Evolutionary conservation across 1,139 yeast genomes (phyloP).

Genomic region (Hanseniaspora gamundiae): DNA sequence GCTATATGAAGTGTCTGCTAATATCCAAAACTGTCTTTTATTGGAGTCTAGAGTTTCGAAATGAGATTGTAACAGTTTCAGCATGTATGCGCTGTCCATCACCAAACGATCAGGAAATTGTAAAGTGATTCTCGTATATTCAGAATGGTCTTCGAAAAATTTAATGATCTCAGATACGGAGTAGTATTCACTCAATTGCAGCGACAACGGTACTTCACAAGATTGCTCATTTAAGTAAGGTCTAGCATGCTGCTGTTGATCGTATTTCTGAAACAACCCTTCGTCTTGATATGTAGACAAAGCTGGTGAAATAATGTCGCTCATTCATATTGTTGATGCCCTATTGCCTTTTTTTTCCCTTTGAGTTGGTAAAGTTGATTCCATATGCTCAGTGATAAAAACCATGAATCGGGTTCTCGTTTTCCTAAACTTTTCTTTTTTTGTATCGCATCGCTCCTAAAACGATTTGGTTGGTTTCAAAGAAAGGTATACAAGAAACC

Average conservation of each 20-base stretch:
- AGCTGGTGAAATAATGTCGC: constrained; percentile 36
- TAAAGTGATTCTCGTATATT: constrained; percentile 48
- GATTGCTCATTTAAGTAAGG: constrained; percentile 27
- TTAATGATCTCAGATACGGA: constrained; percentile 35
- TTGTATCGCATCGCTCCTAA: too few species aligned
- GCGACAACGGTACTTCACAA: constrained; percentile 18
- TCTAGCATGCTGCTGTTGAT: constrained; percentile 24
- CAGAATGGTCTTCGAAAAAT: constrained; percentile 27
- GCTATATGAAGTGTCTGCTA: constrained; percentile 93
- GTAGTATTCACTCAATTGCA: constrained; percentile 37
- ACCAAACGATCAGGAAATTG: constrained; percentile 84
- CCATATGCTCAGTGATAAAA: too few species aligned
- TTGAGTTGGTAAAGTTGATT: too few species aligned
- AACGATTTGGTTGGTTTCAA: too few species aligned
- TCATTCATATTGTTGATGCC: too few species aligned
- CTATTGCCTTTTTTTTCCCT: too few species aligned
- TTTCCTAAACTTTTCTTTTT: too few species aligned
- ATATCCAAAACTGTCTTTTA: constrained; percentile 42
- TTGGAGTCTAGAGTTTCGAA: constrained; percentile 8
- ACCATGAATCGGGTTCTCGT: too few species aligned
- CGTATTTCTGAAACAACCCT: constrained; percentile 33
- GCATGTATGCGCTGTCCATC: constrained; percentile 65
- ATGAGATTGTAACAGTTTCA: constrained; percentile 34
- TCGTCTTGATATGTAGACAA: constrained; percentile 52
- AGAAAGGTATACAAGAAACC: too few species aligned